phyloP scores from a whole-genome alignment of 2,329 filamentous ascomycete genomes.

The Claviceps arundinis region DNA sequence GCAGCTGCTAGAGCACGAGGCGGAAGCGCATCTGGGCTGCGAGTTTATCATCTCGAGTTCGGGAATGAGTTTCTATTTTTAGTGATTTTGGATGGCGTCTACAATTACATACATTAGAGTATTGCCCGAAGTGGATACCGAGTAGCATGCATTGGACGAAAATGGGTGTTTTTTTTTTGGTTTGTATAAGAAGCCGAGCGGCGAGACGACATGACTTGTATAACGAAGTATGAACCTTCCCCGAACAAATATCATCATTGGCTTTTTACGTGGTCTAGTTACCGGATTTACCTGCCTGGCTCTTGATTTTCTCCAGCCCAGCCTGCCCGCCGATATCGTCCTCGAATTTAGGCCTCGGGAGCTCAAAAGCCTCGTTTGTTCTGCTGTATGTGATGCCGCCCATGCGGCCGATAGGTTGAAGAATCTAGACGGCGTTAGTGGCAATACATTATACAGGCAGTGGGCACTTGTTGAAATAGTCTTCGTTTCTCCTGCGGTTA shows the following conservation, averaged over 20 bases:
- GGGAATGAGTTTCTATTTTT: conserved; percentile 47
- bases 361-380: conserved; percentile 54
- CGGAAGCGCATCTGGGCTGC: conserved; percentile 56
- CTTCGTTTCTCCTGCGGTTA: too few species aligned
- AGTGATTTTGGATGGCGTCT: background rate
- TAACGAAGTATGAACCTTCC: conserved; percentile 4
- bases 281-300: too few species aligned
- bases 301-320: conserved; percentile 33
- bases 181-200: too few species aligned
- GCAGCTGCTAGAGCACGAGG: conserved; percentile 55
- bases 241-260: background rate
- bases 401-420: conserved; percentile 63
- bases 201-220: background rate
- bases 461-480: too few species aligned
- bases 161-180: background rate
- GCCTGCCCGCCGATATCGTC: conserved; percentile 39
- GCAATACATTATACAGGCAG: background rate
- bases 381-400: conserved; percentile 80
- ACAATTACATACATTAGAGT: background rate
- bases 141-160: background rate
- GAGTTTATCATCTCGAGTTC: conserved; percentile 60
- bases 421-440: conserved; percentile 29
- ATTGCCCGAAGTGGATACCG: too few species aligned
- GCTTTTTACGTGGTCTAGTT: background rate
- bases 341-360: conserved; percentile 48